Percentiles rank a stretch among this genome's conserved stretches.
Evolutionary conservation across 2,329 filamentous ascomycete species (phyloP).

Genomic region (Sporothrix brasiliensis): DNA sequence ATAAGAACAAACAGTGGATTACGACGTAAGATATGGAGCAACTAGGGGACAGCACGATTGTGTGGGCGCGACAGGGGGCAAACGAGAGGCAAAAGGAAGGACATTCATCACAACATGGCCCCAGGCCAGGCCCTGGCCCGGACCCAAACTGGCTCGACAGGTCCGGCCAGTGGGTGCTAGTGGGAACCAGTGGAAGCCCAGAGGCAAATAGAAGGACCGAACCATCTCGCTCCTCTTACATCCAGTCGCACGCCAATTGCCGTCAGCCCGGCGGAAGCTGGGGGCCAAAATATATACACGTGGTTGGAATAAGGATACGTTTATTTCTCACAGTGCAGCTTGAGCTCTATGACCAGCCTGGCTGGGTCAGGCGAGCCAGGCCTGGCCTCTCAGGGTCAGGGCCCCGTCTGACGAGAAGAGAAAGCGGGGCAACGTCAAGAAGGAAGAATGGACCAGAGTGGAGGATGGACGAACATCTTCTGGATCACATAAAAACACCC

Average conservation of each 20-base stretch:
- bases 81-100: not conserved
- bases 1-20: not conserved
- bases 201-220: slow-evolving; percentile 13
- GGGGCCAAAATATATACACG: not conserved
- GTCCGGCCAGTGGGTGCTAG: not conserved
- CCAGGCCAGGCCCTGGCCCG: not conserved
- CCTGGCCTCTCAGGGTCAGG: not conserved
- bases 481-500: slow-evolving; percentile 6
- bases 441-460: not conserved
- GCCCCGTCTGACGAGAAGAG: not conserved
- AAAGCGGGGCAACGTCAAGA: not conserved
- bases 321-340: not conserved
- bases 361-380: not conserved
- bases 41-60: not conserved
- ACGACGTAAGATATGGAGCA: not conserved
- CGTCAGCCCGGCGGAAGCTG: not conserved
- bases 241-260: not conserved
- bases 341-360: not conserved
- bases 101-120: not conserved
- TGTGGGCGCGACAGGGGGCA: not conserved
- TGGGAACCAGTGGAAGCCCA: not conserved
- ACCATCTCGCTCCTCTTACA: not conserved
- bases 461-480: not conserved
- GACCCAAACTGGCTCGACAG: not conserved
- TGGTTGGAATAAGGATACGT: not conserved